Conservation (phyloP, 1,139 yeast species). For the Blastobotrys apis region DNA sequence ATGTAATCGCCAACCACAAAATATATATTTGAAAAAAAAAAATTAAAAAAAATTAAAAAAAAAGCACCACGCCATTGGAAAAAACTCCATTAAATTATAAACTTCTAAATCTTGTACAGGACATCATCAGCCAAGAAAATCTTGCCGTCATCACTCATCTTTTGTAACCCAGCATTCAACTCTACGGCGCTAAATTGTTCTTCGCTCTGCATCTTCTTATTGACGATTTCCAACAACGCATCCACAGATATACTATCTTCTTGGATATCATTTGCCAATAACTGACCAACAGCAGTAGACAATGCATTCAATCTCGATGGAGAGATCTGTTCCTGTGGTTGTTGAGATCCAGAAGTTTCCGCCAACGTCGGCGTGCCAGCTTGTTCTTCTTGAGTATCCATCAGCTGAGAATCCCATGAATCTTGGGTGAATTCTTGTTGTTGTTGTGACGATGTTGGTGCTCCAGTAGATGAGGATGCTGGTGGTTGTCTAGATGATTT, state of each 20-base stretch:
- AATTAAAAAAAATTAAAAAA: too few species aligned
- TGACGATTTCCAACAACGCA: slow-evolving; percentile 32
- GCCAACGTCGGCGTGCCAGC: slow-evolving; percentile 18
- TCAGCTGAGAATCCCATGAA: slow-evolving; percentile 22
- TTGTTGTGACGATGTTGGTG: slow-evolving; percentile 18
- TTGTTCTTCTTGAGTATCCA: slow-evolving; percentile 18
- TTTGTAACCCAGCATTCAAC: slow-evolving; percentile 35
- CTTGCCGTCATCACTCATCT: slow-evolving; percentile 37
- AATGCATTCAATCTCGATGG: slow-evolving; percentile 32
- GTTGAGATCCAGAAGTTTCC: slow-evolving; percentile 14
- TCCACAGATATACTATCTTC: slow-evolving; percentile 30
- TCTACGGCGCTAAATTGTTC: slow-evolving; percentile 36
- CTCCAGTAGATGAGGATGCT: slow-evolving; percentile 15
- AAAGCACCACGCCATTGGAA: too few species aligned
- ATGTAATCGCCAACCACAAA: too few species aligned
- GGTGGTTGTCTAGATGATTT: slow-evolving; percentile 9
- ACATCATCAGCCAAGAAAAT: slow-evolving; percentile 30
- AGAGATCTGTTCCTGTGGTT: slow-evolving; percentile 28
- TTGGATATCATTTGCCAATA: slow-evolving; percentile 31
- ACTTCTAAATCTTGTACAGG: slow-evolving; percentile 13
- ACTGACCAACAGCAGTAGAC: slow-evolving; percentile 32
- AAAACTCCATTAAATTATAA: too few species aligned
- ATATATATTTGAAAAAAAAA: too few species aligned
- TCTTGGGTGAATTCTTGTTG: slow-evolving; percentile 24
- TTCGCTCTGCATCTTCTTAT: slow-evolving; percentile 33